These are phyloP conservation scores for Apiospora sp. DNA, from an alignment of 2,329 filamentous ascomycete species.

Conservation along the genomic window DNA sequence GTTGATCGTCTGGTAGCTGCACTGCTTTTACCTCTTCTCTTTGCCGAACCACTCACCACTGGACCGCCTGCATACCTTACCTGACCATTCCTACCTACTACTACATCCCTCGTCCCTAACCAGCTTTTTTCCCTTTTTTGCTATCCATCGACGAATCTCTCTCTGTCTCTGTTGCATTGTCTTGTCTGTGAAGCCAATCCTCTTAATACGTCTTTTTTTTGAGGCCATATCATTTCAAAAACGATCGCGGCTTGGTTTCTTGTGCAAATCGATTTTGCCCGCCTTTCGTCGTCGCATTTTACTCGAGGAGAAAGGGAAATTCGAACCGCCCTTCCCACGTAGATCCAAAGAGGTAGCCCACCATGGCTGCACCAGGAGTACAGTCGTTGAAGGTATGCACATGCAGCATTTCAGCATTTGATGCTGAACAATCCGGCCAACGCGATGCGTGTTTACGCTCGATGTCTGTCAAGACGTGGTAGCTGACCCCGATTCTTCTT, in stretches of 20 bases:
- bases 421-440: neutral
- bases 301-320: constrained; percentile 20
- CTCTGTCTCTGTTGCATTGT: constrained; percentile 19
- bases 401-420: neutral
- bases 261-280: constrained; percentile 22
- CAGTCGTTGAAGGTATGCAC: constrained; percentile 25
- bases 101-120: constrained; percentile 23
- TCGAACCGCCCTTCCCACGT: constrained; percentile 17
- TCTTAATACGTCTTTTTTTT: constrained; percentile 16
- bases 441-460: neutral
- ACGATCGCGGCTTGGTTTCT: constrained; percentile 2
- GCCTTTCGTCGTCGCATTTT: constrained; percentile 17
- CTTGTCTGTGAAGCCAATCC: constrained; percentile 19
- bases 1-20: constrained; percentile 20
- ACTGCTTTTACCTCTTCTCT: constrained; percentile 19
- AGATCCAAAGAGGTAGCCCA: constrained; percentile 13
- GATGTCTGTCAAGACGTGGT: neutral
- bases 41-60: constrained; percentile 20
- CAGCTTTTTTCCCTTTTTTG: constrained; percentile 20
- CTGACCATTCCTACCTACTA: constrained; percentile 22
- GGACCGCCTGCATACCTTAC: constrained; percentile 6
- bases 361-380: constrained; percentile 26
- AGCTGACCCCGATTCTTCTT: constrained; percentile 28
- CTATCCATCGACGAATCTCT: constrained; percentile 22
- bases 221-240: constrained; percentile 1